phyloP scores from a whole-genome alignment of 2,329 filamentous ascomycete species.

The Ophiostoma australiae region DNA sequence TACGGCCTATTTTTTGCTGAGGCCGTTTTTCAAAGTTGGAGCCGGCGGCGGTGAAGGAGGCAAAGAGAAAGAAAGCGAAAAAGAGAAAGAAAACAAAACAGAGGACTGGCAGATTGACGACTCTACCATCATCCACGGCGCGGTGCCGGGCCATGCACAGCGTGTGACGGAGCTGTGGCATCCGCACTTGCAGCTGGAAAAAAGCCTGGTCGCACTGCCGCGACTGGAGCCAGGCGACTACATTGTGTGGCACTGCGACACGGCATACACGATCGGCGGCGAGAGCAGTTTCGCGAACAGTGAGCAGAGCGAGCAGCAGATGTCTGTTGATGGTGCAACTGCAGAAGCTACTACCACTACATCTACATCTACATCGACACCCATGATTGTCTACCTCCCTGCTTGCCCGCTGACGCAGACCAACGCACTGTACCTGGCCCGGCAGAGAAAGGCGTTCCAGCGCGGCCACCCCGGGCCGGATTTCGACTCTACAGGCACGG shows the following conservation, averaged over 20 bases:
- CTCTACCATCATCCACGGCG: slow-evolving; percentile 54
- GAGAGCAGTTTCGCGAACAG: slow-evolving; percentile 32
- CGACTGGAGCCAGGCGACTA: slow-evolving; percentile 53
- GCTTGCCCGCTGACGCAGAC: slow-evolving; percentile 54
- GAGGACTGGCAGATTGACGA: slow-evolving; percentile 46
- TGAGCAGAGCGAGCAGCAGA: neutral
- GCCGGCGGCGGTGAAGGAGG: neutral
- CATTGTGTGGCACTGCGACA: slow-evolving; percentile 55
- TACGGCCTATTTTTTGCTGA: slow-evolving; percentile 45
- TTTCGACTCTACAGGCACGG: slow-evolving; percentile 51
- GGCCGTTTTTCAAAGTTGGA: slow-evolving; percentile 44
- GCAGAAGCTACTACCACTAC: neutral
- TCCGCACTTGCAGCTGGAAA: slow-evolving; percentile 50
- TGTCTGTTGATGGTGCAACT: neutral
- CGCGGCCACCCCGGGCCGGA: slow-evolving; percentile 51
- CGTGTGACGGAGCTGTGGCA: slow-evolving; percentile 55
- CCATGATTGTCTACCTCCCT: slow-evolving; percentile 52
- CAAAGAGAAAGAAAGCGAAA: neutral
- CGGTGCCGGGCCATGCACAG: slow-evolving; percentile 54
- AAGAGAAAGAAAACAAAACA: no score
- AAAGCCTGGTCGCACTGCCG: slow-evolving; percentile 52
- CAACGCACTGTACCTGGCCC: slow-evolving; percentile 53
- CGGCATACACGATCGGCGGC: slow-evolving; percentile 50
- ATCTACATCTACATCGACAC: slow-evolving; percentile 33
- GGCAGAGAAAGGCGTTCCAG: slow-evolving; percentile 54